A percentile compares a stretch with the other conserved stretches of the same genome.
Evolutionary conservation across 441 rosid species (phyloP).

Genomic region (Isatis lusitanica): DNA sequence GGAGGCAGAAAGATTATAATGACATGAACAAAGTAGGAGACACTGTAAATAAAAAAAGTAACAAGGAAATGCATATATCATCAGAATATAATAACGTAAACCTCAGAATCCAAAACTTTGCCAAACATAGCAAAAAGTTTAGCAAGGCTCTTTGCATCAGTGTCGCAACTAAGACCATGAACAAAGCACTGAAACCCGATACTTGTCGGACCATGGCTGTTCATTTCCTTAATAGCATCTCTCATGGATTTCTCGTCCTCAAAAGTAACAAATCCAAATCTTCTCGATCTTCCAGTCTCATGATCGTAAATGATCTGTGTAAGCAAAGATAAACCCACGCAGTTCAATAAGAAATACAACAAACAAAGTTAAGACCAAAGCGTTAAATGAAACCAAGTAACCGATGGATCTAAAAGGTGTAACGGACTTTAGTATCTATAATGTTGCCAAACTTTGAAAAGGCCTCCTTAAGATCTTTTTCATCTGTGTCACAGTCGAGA

Average conservation of each 20-base stretch:
- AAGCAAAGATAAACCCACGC: background rate
- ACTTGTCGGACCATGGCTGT: background rate
- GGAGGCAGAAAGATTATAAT: too few species aligned
- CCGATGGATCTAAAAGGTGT: background rate
- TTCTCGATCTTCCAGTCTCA: slow-evolving; percentile 62
- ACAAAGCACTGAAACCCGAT: background rate
- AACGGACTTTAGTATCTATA: background rate
- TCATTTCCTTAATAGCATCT: slow-evolving; percentile 37
- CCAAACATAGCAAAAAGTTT: background rate
- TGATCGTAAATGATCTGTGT: slow-evolving; percentile 55
- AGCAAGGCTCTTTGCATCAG: background rate
- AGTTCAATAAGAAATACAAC: background rate
- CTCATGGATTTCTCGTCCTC: slow-evolving; percentile 57
- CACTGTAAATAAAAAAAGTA: too few species aligned
- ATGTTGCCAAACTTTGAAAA: background rate
- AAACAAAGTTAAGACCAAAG: background rate
- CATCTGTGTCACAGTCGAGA: background rate
- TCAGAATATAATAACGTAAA: background rate
- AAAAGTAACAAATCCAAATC: slow-evolving; percentile 68
- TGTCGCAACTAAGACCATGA: too few species aligned
- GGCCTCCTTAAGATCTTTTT: background rate
- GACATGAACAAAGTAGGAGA: too few species aligned
- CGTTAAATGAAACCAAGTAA: background rate
- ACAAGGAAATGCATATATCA: background rate
- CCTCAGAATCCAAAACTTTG: background rate